These are phyloP conservation scores for Talaromyces atroroseus DNA, from an alignment of 2,329 filamentous ascomycete species.

Conservation along the genomic window DNA sequence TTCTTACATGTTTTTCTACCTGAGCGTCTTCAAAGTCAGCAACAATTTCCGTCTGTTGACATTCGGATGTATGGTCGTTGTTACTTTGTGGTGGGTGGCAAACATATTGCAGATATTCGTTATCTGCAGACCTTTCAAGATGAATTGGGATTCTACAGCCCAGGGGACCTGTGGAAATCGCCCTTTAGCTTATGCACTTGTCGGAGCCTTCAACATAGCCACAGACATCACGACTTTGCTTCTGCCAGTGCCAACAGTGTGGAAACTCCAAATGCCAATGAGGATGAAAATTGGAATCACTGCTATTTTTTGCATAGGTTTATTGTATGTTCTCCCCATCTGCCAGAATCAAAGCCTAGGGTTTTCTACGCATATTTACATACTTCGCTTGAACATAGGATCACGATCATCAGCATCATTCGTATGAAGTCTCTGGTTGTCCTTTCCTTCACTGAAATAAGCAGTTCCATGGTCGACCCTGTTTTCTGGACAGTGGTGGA, in stretches of 20 bases:
- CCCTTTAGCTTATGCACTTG: slow-evolving; percentile 1
- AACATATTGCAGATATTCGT: slow-evolving; percentile 1
- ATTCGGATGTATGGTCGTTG: not conserved
- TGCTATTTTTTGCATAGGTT: slow-evolving; percentile 4
- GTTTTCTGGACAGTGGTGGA: slow-evolving; percentile 1
- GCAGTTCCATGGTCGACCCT: slow-evolving; percentile 2
- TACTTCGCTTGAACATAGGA: too few relatives aligned
- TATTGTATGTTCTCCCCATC: slow-evolving; percentile 2
- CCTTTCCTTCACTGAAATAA: not conserved
- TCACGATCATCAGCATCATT: slow-evolving; percentile 4
- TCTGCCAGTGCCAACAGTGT: slow-evolving; percentile 3
- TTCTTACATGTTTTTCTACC: slow-evolving; percentile 7
- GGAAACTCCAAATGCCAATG: not conserved
- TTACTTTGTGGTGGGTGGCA: not conserved
- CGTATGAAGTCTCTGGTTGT: slow-evolving; percentile 2
- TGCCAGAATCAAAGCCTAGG: too few relatives aligned
- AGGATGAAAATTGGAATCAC: not conserved
- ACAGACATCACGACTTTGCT: slow-evolving; percentile 6
- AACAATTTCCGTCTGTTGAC: not conserved
- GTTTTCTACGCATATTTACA: too few relatives aligned
- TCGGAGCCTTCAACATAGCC: slow-evolving; percentile 1
- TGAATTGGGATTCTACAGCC: slow-evolving; percentile 2
- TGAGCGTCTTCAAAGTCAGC: not conserved
- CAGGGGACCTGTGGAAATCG: slow-evolving; percentile 5
- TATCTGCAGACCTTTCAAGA: not conserved